Percentiles rank a stretch among this genome's conserved stretches.
phyloP scores from a whole-genome alignment of 2,329 filamentous ascomycete species.

The Fusarium buxicola region DNA sequence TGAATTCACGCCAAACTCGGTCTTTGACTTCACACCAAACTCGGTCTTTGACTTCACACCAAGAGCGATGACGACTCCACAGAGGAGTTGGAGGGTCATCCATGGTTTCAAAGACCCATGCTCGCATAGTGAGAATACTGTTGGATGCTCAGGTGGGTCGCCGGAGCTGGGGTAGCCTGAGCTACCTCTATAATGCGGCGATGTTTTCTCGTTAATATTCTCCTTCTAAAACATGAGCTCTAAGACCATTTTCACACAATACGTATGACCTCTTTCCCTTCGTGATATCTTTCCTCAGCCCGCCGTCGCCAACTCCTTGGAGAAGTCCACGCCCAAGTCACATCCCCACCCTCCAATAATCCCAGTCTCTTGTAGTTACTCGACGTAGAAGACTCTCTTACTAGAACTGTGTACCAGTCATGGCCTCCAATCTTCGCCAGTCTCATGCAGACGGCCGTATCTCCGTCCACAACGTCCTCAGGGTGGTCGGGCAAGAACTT shows the following conservation, averaged over 20 bases:
- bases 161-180: no score
- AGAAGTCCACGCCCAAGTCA: constrained; percentile 20
- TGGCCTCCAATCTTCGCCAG: constrained; percentile 5
- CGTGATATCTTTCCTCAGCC: constrained; percentile 13
- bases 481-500: constrained; percentile 10
- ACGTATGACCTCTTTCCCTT: constrained; percentile 6
- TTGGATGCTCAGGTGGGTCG: no score
- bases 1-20: no score
- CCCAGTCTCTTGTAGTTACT: constrained; percentile 11
- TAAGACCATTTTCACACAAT: no score
- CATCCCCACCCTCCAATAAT: constrained; percentile 4
- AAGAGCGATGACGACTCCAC: not conserved
- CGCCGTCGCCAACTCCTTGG: constrained; percentile 14
- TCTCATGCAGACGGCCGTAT: constrained; percentile 10
- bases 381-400: not conserved
- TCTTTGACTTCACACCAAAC: no score
- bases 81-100: no score
- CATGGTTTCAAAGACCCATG: no score
- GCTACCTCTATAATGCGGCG: no score
- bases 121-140: no score
- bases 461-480: constrained; percentile 11
- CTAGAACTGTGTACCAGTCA: constrained; percentile 21
- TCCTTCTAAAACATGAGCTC: no score
- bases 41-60: constrained; percentile 2
- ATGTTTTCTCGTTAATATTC: no score